A percentile compares a stretch with the other conserved stretches of the same genome.
phyloP scores from a whole-genome alignment of 805 yeast species.

The Zygoascus tannicola region DNA sequence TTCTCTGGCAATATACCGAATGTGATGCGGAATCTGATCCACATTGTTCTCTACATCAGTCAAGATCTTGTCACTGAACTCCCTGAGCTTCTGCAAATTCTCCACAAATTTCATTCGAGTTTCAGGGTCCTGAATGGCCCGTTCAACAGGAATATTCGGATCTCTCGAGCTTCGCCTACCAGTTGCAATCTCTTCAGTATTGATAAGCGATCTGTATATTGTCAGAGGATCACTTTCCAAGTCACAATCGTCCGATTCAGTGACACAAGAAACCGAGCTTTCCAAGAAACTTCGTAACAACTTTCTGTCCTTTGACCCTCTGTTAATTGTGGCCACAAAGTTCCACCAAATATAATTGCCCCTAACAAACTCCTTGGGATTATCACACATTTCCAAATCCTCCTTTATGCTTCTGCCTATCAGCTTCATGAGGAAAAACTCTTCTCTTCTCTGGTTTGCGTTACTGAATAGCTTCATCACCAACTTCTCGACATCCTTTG shows the following conservation, averaged over 20 bases:
- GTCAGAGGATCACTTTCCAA: constrained; percentile 74
- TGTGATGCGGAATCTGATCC: constrained; percentile 43
- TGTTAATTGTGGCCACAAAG: constrained; percentile 33
- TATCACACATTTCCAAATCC: constrained; percentile 16
- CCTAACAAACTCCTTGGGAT: constrained; percentile 18
- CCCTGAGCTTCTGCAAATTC: constrained; percentile 69
- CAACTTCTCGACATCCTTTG: constrained; percentile 24
- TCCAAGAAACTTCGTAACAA: constrained; percentile 29
- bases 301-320: constrained; percentile 29
- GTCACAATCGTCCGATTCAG: constrained; percentile 32
- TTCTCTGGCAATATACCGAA: constrained; percentile 46
- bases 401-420: constrained; percentile 32
- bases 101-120: constrained; percentile 61
- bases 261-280: constrained; percentile 27
- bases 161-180: constrained; percentile 30
- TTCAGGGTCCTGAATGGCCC: constrained; percentile 71
- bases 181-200: constrained; percentile 27
- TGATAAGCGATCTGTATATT: constrained; percentile 21
- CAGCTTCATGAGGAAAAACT: constrained; percentile 52
- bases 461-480: constrained; percentile 29
- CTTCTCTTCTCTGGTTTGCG: constrained; percentile 52
- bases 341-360: constrained; percentile 35
- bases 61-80: constrained; percentile 52
- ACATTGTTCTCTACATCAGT: constrained; percentile 39
- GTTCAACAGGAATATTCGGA: constrained; percentile 42